Percentiles rank a stretch among this genome's conserved stretches.
phyloP scores from a whole-genome alignment of 208 protist genomes.

The Vickermania spadyakhi region DNA sequence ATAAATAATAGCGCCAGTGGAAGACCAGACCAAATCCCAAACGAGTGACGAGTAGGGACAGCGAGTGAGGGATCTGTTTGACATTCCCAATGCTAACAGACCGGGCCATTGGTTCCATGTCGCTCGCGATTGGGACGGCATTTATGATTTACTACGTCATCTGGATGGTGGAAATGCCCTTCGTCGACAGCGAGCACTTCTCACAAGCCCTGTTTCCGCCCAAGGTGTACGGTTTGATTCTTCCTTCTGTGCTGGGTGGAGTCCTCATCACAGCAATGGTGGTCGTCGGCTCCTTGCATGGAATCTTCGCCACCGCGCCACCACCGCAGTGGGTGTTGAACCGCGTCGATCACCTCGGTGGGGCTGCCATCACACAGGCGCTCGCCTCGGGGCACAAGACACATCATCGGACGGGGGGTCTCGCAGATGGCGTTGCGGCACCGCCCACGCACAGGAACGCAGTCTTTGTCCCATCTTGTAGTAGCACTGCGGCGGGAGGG shows the following conservation, averaged over 20 bases:
- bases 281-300: constrained; percentile 47
- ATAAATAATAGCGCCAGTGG: too few relatives aligned
- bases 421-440: too few relatives aligned
- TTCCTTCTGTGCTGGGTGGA: constrained; percentile 45
- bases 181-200: constrained; percentile 72
- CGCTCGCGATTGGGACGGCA: constrained; percentile 31
- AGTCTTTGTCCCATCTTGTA: too few relatives aligned
- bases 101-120: constrained; percentile 43
- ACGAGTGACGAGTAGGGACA: background rate
- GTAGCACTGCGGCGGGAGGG: too few relatives aligned
- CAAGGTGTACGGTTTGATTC: constrained; percentile 63
- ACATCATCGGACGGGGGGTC: too few relatives aligned
- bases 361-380: too few relatives aligned
- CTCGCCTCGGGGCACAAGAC: too few relatives aligned
- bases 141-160: constrained; percentile 68
- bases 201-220: constrained; percentile 64
- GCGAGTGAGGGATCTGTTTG: background rate
- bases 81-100: constrained; percentile 44
- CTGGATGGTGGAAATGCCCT: constrained; percentile 78
- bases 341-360: too few relatives aligned
- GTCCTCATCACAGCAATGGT: constrained; percentile 21
- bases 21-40: too few relatives aligned
- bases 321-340: too few relatives aligned
- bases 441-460: too few relatives aligned
- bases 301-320: too few relatives aligned